A percentile compares a stretch with the other conserved stretches of the same genome.
These are phyloP conservation scores for Phytophthora tubulina DNA, from an alignment of 352 stramenopile species.

Conservation along the genomic window DNA sequence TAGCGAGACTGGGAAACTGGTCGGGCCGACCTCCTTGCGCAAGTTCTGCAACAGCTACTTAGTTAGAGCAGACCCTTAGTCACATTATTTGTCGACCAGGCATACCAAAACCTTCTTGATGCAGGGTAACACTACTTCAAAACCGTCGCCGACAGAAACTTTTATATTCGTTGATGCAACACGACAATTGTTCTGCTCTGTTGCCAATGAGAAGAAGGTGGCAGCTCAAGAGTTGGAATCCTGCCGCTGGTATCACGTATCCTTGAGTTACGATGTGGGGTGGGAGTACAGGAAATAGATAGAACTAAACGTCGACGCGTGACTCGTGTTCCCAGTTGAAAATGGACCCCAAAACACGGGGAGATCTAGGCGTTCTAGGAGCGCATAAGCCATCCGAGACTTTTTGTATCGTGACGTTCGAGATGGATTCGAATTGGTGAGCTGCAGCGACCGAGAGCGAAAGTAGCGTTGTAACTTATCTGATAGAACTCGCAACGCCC, in stretches of 20 bases:
- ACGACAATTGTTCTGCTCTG: constrained; percentile 12
- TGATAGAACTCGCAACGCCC: too few species aligned
- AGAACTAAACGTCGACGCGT: constrained; percentile 28
- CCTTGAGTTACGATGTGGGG: constrained; percentile 16
- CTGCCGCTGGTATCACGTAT: constrained; percentile 31
- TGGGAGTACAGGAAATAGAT: too few species aligned
- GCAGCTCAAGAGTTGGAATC: not conserved
- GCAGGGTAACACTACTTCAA: constrained; percentile 5
- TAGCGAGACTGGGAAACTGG: not conserved
- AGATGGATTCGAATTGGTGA: not conserved
- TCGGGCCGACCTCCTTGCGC: not conserved
- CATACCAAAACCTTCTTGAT: not conserved
- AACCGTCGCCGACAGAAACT: not conserved
- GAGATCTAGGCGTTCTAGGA: constrained; percentile 1
- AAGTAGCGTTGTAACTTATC: not conserved
- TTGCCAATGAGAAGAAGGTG: constrained; percentile 7
- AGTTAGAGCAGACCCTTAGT: constrained; percentile 11
- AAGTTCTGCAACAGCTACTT: not conserved
- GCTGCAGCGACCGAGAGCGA: constrained; percentile 1
- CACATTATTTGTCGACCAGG: constrained; percentile 25
- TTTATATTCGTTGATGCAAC: constrained; percentile 21
- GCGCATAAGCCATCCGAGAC: not conserved
- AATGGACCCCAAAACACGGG: constrained; percentile 7
- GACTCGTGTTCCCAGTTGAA: constrained; percentile 4
- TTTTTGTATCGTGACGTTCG: not conserved